Evolutionary conservation across 805 yeast genomes (phyloP), one percentile per base, ranked within the genome.

Genomic region (Kodamaea lidongshanica): DNA sequence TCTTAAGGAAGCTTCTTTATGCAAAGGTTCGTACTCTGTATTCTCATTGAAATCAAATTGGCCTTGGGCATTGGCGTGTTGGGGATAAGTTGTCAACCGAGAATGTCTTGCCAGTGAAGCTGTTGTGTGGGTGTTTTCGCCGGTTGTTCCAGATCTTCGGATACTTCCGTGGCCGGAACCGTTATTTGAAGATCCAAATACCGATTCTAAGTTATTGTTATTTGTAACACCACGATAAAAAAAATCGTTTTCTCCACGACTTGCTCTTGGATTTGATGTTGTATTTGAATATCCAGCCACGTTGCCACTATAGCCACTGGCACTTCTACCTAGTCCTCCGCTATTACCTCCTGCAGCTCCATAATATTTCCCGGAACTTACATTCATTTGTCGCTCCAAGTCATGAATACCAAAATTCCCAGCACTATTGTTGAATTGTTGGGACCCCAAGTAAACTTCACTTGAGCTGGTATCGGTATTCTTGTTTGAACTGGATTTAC

Each of bases 221-320:
- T 61, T 62, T 28, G 66, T 52, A 13, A 64, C 67, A 5, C 70
- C 70, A 27, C 70, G 55, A 42, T 64, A 64, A 30, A 47, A 59
- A 32, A 58, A 64, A 34, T 59, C 70, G 13, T 51, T 56, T 25
- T 42, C 41, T 12, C 38, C 13, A 14, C 16, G 28, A 10, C 16
- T 18, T 14, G 15, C 12, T 19, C 29, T 23, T 15, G 9, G 39
- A 23, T 34, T 41, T 13, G 27, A 29, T 25, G 13, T 22, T 13
- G 19, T 15, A 9, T 6, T 22, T 11, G 32, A 33, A 12, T 12
- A 14, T 3, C 30, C 30, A 7, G 14, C 29, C 8, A 19, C 30
- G 11, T 16, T 17, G 10, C 24, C 33, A 24, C 28, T 23, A n/a
- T 27, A 19, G 11, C 30, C 25, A 12, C 28, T 30, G 5, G 20